Evolutionary conservation across 2,329 filamentous ascomycete genomes (phyloP).

Genomic region (Fusarium pseudoanthophilum): DNA sequence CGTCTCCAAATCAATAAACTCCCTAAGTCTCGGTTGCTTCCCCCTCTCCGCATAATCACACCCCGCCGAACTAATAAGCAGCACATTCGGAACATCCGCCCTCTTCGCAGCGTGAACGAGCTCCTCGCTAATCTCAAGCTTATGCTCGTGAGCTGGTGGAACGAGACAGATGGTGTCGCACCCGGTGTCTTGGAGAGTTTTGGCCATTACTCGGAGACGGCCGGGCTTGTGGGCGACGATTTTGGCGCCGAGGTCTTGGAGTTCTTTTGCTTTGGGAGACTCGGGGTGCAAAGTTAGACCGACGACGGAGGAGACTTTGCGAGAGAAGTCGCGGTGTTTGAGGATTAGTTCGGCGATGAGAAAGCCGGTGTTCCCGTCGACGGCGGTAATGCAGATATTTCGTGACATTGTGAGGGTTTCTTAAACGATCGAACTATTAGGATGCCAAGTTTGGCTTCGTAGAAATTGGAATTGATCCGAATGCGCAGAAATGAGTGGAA

Average conservation of each 20-base stretch:
- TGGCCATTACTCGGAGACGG: constrained; percentile 7
- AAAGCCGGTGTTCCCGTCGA: constrained; percentile 63
- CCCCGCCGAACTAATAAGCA: constrained; percentile 14
- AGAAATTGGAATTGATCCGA: too few species aligned
- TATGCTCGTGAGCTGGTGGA: constrained; percentile 13
- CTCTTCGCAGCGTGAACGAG: constrained; percentile 10
- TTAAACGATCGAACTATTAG: too few species aligned
- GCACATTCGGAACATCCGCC: constrained; percentile 16
- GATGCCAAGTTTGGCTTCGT: too few species aligned
- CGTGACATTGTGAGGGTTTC: constrained; percentile 53
- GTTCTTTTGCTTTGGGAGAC: constrained; percentile 18
- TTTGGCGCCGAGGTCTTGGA: constrained; percentile 10
- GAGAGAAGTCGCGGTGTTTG: constrained; percentile 54
- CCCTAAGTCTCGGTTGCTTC: constrained; percentile 59
- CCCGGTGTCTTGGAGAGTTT: neutral
- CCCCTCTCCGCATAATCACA: constrained; percentile 55
- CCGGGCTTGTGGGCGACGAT: constrained; percentile 13
- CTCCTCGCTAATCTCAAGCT: constrained; percentile 16
- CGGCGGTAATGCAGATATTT: constrained; percentile 60
- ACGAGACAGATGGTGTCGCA: constrained; percentile 19
- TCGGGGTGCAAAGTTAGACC: constrained; percentile 55
- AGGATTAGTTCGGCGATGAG: constrained; percentile 62
- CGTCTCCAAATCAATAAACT: constrained; percentile 62
- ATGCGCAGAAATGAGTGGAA: too few species aligned
- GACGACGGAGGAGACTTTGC: constrained; percentile 54